Evolutionary conservation across 78 protist species (phyloP).

Genomic region (Pigoraptor vietnamica): DNA sequence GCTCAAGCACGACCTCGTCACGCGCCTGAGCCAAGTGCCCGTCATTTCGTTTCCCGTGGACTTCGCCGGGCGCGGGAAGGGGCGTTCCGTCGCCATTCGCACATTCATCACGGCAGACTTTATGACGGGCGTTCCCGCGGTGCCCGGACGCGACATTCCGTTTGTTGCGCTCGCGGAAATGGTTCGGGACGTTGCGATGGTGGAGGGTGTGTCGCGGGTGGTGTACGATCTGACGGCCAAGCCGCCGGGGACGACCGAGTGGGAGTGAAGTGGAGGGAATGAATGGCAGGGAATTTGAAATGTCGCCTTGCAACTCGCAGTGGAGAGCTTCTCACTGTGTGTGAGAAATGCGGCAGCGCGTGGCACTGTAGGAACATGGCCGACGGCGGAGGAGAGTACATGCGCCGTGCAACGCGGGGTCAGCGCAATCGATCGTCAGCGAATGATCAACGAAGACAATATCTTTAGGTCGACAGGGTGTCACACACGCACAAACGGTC

Average conservation of each 20-base stretch:
- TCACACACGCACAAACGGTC: too few relatives aligned
- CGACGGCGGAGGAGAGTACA: too few relatives aligned
- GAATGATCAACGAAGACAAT: too few relatives aligned
- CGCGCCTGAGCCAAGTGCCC: constrained; percentile 69
- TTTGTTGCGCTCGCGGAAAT: constrained; percentile 39
- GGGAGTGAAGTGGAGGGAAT: constrained; percentile 48
- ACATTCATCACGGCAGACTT: constrained; percentile 77
- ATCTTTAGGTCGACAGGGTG: too few relatives aligned
- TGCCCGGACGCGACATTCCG: constrained; percentile 55
- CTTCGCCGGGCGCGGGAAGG: constrained; percentile 35
- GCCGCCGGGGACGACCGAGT: constrained; percentile 96
- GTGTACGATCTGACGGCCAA: constrained; percentile 81
- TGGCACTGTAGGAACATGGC: neutral
- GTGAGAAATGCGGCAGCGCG: neutral
- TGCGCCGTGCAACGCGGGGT: too few relatives aligned
- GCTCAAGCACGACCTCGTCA: constrained; percentile 36
- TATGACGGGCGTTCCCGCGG: constrained; percentile 80
- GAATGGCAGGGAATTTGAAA: neutral
- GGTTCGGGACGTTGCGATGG: constrained; percentile 21
- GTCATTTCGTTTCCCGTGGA: constrained; percentile 65
- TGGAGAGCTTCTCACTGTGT: too few relatives aligned
- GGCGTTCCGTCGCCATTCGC: constrained; percentile 74
- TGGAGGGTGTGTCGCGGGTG: constrained; percentile 58
- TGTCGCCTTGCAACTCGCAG: too few relatives aligned
- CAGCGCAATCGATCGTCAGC: too few relatives aligned